Evolutionary conservation across 106 monocot species (phyloP), one percentile per base, ranked within the genome.

Genomic region (Platanthera guangdongensis): DNA sequence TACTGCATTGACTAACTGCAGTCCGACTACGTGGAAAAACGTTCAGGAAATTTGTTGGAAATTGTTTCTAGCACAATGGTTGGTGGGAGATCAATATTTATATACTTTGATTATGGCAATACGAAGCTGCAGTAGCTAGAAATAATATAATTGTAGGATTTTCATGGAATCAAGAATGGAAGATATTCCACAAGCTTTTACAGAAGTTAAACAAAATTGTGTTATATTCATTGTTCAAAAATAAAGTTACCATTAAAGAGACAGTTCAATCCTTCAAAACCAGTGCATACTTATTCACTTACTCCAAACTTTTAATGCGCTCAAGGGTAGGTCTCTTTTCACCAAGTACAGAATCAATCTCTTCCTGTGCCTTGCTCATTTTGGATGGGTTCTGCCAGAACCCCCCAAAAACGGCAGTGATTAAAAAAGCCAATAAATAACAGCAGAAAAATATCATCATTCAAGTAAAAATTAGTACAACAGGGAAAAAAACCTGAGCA

Each of bases 301-400:
- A 99, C 99, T 90, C 82, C 75, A 99, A 59, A 52, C 81, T 87
- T 75, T 78, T 92, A 47, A 99, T 32, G 80, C 73, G 60, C 54
- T 94, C 94, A 4, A 87, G 78, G 4, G 85, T 90, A 57, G 82
- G 63, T 78, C 53, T 80, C 51, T 78, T 52, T 75, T 76, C 77
- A 51, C 81, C 87, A 75, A 99, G 87, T 32, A 94, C 86, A 76
- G 82, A 84, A 85, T 99, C 99, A 52, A 94, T 80, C 60, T 94
- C 92, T 48, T 28, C 82, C 77, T 99, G 99, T 39, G 94, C 99
- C 78, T 94, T 94, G 79, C 78, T 92, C 99, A 99, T 92, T 77
- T 99, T 99, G 18, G 84, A 80, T 13, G 94, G 92, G 77, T 88
- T 90, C 99, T 94, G 85, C 76, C 51, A 82, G 47, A 63, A 0